Evolutionary conservation across 179 eudicot genomes (phyloP), one percentile per base, ranked within the genome.

Genomic region (Gypsophila paniculata): DNA sequence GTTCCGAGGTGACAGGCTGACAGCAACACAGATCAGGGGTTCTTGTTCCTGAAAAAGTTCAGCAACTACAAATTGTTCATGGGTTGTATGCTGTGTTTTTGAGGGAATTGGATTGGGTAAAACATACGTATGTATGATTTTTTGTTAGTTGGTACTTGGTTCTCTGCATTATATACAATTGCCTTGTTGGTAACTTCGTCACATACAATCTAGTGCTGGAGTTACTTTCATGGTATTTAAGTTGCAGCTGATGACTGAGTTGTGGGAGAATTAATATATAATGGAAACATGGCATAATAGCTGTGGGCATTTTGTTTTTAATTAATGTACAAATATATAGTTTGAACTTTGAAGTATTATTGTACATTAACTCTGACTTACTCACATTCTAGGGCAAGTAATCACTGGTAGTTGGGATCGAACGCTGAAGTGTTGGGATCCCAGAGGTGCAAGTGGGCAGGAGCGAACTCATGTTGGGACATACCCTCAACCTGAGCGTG

Each of bases 341-440:
- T 61, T 55, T 63, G 18, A 13, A 23, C 9, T 61, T 55, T 63
- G 18, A 13, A 23, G 32, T 58, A 26, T 14, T 62, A n/a, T 67
- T 67, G 29, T 61, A 38, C 15, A 29, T 65, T 2, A 61, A 29
- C 32, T 38, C 26, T 69, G 52, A 22, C 53, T 44, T 59, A 11
- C 39, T 65, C 6, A 69, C 38, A 67, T 77, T 79, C 26, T 61
- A 94, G 99, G 99, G 59, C 97, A 94, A 86, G 93, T 89, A 15
- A 88, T 94, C 60, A 86, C 97, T 61, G 99, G 99, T 51, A 94
- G 97, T 78, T 94, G 99, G 97, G 99, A 94, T 82, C 91, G 88
- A 85, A 91, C 94, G 59, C 73, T 94, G 32, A 94, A 94, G 80
- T 91, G 99, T 68, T 94, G 99, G 99, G 99, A 94, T 83, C 97